Conservation (phyloP, 371 early-diverging fungal genomes). For the Sporodiniella umbellata region DNA sequence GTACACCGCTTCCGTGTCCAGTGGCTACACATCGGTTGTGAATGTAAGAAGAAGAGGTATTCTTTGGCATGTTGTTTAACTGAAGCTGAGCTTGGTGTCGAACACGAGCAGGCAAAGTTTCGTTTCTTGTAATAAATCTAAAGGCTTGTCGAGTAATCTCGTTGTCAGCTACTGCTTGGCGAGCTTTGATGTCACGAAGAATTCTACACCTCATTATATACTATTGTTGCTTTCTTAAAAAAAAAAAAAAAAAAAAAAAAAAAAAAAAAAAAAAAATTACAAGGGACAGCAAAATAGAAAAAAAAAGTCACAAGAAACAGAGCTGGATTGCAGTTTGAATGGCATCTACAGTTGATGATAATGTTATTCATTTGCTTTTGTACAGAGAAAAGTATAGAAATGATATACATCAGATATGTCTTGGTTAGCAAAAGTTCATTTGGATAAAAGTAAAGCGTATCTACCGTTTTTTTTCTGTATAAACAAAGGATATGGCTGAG, state of each 20-base stretch:
- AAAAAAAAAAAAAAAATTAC: not conserved
- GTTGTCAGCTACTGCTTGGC: constrained; percentile 64
- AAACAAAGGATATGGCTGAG: too few species aligned
- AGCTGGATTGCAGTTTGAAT: too few species aligned
- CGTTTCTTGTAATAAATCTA: constrained; percentile 79
- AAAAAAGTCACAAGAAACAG: not conserved
- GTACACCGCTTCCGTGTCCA: constrained; percentile 81
- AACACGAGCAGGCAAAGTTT: constrained; percentile 69
- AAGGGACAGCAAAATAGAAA: not conserved
- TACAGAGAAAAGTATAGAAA: too few species aligned
- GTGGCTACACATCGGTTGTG: constrained; percentile 80
- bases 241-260: not conserved
- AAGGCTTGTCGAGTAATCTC: constrained; percentile 78
- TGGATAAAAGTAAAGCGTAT: too few species aligned
- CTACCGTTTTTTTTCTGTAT: too few species aligned
- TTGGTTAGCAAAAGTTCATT: too few species aligned
- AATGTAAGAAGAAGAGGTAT: constrained; percentile 66
- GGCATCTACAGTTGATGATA: too few species aligned
- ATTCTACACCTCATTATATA: constrained; percentile 54
- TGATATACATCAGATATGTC: too few species aligned
- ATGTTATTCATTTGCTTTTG: too few species aligned
- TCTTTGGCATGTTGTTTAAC: constrained; percentile 70
- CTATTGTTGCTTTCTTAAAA: not conserved
- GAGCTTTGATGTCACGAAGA: constrained; percentile 74
- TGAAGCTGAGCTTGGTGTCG: constrained; percentile 84